phyloP scores from a whole-genome alignment of 176 grass and related monocot species.

The Oryza coarctata region DNA sequence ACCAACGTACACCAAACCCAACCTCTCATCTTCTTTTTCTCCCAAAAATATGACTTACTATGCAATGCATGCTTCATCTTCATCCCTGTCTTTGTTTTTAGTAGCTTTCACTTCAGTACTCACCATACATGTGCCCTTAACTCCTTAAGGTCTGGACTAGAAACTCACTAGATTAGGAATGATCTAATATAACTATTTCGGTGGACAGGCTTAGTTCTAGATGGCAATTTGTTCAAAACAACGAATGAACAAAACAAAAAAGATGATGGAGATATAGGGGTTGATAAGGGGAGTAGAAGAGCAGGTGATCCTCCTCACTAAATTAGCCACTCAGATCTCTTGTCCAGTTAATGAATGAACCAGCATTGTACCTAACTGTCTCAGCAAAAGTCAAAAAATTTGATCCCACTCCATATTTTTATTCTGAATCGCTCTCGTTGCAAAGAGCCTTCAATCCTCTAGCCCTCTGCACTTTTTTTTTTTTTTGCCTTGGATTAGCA shows the following conservation, averaged over 20 bases:
- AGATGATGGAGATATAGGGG: neutral
- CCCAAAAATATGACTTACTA: neutral
- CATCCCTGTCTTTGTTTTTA: neutral
- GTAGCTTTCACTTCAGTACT: neutral
- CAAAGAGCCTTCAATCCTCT: slow-evolving; percentile 93
- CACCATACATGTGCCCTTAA: neutral
- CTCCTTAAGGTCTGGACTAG: neutral
- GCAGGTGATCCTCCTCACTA: neutral
- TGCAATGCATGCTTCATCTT: neutral
- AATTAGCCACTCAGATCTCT: slow-evolving; percentile 29
- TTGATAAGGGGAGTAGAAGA: neutral
- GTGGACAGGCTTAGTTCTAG: neutral
- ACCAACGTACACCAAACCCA: neutral
- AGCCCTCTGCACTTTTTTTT: slow-evolving; percentile 61
- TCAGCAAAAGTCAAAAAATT: slow-evolving; percentile 14
- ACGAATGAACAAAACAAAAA: neutral
- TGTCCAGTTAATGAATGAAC: slow-evolving; percentile 29
- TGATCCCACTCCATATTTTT: slow-evolving; percentile 7
- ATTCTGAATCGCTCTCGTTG: slow-evolving; percentile 92
- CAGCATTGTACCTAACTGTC: slow-evolving; percentile 20
- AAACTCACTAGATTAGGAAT: neutral
- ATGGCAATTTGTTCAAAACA: slow-evolving; percentile 5
- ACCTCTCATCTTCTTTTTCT: neutral
- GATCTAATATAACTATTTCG: neutral
- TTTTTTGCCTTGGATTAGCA: neutral